phyloP scores from a whole-genome alignment of 2,329 filamentous ascomycete genomes.

The Gremmenia infestans region DNA sequence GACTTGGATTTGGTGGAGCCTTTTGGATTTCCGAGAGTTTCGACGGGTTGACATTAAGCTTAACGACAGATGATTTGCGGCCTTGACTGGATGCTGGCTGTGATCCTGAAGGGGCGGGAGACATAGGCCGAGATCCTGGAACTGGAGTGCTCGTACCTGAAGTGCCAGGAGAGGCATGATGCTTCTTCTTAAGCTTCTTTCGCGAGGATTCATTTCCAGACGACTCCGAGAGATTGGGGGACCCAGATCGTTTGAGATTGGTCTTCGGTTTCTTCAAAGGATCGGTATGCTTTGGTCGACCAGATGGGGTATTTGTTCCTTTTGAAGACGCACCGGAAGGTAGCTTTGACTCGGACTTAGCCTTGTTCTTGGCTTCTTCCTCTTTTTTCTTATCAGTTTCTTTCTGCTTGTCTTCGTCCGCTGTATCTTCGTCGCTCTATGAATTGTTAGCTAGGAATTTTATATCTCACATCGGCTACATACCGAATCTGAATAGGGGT shows the following conservation, averaged over 20 bases:
- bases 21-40: constrained; percentile 28
- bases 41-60: constrained; percentile 26
- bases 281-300: constrained; percentile 48
- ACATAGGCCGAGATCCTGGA: constrained; percentile 34
- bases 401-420: constrained; percentile 53
- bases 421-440: constrained; percentile 46
- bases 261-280: constrained; percentile 44
- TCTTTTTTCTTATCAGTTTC: constrained; percentile 59
- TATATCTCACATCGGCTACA: constrained; percentile 20
- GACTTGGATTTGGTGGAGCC: constrained; percentile 33
- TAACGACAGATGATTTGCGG: constrained; percentile 29
- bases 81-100: constrained; percentile 16
- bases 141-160: constrained; percentile 54
- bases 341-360: constrained; percentile 41
- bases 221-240: constrained; percentile 78
- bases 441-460: constrained; percentile 22
- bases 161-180: constrained; percentile 43
- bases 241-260: constrained; percentile 78
- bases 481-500: constrained; percentile 53
- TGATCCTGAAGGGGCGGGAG: constrained; percentile 23
- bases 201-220: constrained; percentile 85
- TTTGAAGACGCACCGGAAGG: constrained; percentile 55
- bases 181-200: constrained; percentile 72
- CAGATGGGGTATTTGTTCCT: constrained; percentile 63
- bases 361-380: constrained; percentile 51